Evolutionary conservation across 1,139 yeast genomes (phyloP).

Genomic region (Taphrina deformans): DNA sequence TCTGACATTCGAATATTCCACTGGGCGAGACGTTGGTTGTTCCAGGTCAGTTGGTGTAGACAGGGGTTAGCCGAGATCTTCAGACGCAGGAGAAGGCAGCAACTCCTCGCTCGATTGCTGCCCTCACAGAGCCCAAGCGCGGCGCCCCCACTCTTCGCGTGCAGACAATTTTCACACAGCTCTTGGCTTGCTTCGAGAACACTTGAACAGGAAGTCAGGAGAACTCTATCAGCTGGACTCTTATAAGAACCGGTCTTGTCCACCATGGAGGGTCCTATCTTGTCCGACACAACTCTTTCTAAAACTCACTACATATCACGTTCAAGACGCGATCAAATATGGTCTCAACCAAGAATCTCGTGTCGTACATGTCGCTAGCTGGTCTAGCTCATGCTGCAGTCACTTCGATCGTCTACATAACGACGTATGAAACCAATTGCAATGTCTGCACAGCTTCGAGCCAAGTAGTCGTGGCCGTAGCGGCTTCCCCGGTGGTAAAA

Average conservation of each 20-base stretch:
- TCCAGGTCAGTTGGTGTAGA: not conserved
- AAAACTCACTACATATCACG: not conserved
- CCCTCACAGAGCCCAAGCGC: not conserved
- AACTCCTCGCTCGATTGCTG: not conserved
- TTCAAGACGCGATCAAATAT: not conserved
- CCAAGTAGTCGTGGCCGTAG: not conserved
- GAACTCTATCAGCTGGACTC: not conserved
- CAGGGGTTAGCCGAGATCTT: not conserved
- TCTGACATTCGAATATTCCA: not conserved
- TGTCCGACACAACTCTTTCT: not conserved
- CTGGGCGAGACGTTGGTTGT: not conserved
- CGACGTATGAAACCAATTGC: conserved; percentile 27
- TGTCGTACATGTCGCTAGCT: conserved; percentile 17
- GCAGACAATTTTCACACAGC: not conserved
- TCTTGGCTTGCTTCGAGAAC: not conserved
- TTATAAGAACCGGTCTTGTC: not conserved
- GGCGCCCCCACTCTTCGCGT: not conserved
- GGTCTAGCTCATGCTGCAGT: conserved; percentile 23
- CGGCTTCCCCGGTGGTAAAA: not conserved
- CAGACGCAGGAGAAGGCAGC: not conserved
- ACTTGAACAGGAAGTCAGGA: not conserved
- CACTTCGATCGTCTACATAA: conserved; percentile 29
- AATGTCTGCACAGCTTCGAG: conserved; percentile 21
- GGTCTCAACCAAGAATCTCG: not conserved
- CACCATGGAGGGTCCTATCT: not conserved